Conservation (phyloP, 208 protist genomes). For the Lotmaria passim region DNA sequence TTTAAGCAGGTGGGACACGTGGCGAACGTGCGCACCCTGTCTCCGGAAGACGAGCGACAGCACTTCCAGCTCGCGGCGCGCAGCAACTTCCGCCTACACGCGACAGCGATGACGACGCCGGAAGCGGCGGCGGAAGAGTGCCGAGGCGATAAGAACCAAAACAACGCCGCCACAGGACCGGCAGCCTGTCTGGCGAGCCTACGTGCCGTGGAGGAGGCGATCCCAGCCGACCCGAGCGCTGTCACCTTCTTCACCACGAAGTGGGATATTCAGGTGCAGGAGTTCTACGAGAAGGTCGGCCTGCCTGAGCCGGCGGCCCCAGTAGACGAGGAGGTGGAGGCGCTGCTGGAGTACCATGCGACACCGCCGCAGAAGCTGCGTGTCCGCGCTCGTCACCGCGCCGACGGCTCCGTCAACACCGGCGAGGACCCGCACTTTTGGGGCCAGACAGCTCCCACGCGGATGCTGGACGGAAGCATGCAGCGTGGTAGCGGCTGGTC, state of each 20-base stretch:
- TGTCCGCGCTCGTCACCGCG: slow-evolving; percentile 84
- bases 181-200: slow-evolving; percentile 45
- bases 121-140: too few relatives aligned
- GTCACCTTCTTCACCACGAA: slow-evolving; percentile 90
- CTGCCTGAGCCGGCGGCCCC: slow-evolving; percentile 79
- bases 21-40: slow-evolving; percentile 34
- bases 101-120: slow-evolving; percentile 9
- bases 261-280: slow-evolving; percentile 94
- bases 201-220: slow-evolving; percentile 51
- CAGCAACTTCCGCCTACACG: slow-evolving; percentile 76
- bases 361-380: slow-evolving; percentile 55
- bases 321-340: slow-evolving; percentile 77
- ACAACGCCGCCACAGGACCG: background rate
- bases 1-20: slow-evolving; percentile 66
- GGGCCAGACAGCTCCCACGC: slow-evolving; percentile 58
- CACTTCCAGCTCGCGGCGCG: slow-evolving; percentile 58
- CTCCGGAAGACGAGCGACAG: slow-evolving; percentile 40
- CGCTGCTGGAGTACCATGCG: slow-evolving; percentile 84
- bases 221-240: slow-evolving; percentile 62
- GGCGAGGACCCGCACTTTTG: slow-evolving; percentile 86
- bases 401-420: slow-evolving; percentile 86
- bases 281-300: slow-evolving; percentile 84
- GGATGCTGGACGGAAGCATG: slow-evolving; percentile 75
- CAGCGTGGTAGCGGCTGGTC: slow-evolving; percentile 68
- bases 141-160: too few relatives aligned